These are phyloP conservation scores for Saccharomycopsis selenospora DNA, from an alignment of 805 yeast genomes.

Conservation along the genomic window DNA sequence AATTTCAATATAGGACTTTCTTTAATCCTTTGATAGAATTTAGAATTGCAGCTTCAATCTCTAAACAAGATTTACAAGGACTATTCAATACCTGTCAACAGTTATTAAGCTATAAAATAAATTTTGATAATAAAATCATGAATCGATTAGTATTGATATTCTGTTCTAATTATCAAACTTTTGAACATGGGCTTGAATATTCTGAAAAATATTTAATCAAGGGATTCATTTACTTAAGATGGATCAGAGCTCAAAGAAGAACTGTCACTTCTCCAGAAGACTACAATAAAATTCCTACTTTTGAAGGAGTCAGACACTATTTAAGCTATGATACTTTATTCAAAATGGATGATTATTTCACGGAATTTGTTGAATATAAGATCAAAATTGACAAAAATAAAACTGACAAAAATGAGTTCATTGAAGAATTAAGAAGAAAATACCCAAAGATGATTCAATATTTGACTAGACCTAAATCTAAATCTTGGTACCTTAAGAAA, in stretches of 20 bases:
- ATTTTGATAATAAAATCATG: background rate
- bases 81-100: background rate
- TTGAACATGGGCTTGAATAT: background rate
- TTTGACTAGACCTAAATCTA: background rate
- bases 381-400: background rate
- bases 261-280: background rate
- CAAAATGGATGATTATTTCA: background rate
- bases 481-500: background rate
- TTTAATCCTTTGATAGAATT: background rate
- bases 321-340: background rate
- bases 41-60: background rate
- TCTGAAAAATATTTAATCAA: background rate
- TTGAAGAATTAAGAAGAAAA: background rate
- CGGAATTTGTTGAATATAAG: background rate
- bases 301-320: background rate
- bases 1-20: background rate
- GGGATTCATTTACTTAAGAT: background rate
- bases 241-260: background rate
- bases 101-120: background rate
- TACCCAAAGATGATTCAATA: background rate
- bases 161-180: background rate
- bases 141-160: background rate
- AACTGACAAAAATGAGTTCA: background rate
- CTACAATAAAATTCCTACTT: background rate
- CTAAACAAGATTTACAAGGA: background rate